Percentiles rank a stretch among this genome's conserved stretches.
These are phyloP conservation scores for Epichloe festucae DNA, from an alignment of 2,329 filamentous ascomycete genomes.

Conservation along the genomic window DNA sequence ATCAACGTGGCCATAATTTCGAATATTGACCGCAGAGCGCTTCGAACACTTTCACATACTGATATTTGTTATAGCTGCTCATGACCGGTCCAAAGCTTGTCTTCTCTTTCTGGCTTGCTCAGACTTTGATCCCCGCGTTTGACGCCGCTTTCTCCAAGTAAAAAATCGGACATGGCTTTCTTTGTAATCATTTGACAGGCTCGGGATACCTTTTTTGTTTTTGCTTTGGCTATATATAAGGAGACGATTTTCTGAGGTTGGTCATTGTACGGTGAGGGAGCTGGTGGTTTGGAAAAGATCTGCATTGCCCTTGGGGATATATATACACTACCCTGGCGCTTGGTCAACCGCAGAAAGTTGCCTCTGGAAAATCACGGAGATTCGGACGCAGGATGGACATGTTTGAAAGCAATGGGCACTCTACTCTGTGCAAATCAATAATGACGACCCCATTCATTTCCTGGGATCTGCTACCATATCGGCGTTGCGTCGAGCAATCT, in stretches of 20 bases:
- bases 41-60: slow-evolving; percentile 9
- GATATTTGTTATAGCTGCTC: slow-evolving; percentile 45
- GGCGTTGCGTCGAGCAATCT: too few species aligned
- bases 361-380: not conserved
- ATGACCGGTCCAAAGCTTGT: slow-evolving; percentile 99
- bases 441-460: not conserved
- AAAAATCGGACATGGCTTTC: not conserved
- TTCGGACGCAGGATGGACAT: not conserved
- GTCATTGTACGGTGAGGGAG: not conserved
- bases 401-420: not conserved
- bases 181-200: not conserved
- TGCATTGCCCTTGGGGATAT: not conserved
- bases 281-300: not conserved
- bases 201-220: not conserved
- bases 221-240: not conserved
- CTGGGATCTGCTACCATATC: too few species aligned
- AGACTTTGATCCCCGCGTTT: slow-evolving; percentile 93
- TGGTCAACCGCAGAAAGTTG: not conserved
- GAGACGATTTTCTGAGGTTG: not conserved
- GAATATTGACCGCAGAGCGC: not conserved
- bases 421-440: slow-evolving; percentile 1
- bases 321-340: not conserved
- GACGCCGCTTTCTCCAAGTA: slow-evolving; percentile 31
- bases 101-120: slow-evolving; percentile 98
- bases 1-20: not conserved